These are phyloP conservation scores for Gautieria morchelliformis DNA, from an alignment of 768 basidiomycete species.

Conservation along the genomic window DNA sequence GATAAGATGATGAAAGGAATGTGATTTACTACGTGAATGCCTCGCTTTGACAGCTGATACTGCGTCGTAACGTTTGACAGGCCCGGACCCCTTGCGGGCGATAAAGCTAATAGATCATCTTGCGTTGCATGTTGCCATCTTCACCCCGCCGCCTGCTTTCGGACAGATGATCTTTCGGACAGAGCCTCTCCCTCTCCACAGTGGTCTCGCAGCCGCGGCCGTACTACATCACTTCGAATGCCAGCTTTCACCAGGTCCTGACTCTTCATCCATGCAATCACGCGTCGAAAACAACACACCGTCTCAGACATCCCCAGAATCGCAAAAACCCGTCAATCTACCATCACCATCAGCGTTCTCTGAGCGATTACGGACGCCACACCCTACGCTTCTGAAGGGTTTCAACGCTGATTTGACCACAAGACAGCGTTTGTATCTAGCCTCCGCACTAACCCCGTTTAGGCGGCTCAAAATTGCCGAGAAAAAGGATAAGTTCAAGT, in stretches of 20 bases:
- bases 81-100: constrained; percentile 62
- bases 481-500: constrained; percentile 49
- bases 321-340: constrained; percentile 14
- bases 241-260: background rate
- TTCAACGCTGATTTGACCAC: constrained; percentile 30
- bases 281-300: background rate
- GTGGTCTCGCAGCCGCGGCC: constrained; percentile 45
- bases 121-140: constrained; percentile 58
- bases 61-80: constrained; percentile 29
- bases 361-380: constrained; percentile 27
- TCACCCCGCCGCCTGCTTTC: constrained; percentile 43
- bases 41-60: background rate
- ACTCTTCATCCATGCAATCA: background rate
- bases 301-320: constrained; percentile 18
- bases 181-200: constrained; percentile 20
- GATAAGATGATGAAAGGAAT: constrained; percentile 89
- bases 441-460: constrained; percentile 68
- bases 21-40: background rate
- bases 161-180: constrained; percentile 17
- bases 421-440: constrained; percentile 64
- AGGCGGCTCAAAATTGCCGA: constrained; percentile 46
- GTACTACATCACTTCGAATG: constrained; percentile 42
- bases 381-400: constrained; percentile 34
- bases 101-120: constrained; percentile 69
- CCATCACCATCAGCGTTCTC: background rate